Evolutionary conservation across 2,329 filamentous ascomycete species (phyloP).

Genomic region (Fusarium secorum): DNA sequence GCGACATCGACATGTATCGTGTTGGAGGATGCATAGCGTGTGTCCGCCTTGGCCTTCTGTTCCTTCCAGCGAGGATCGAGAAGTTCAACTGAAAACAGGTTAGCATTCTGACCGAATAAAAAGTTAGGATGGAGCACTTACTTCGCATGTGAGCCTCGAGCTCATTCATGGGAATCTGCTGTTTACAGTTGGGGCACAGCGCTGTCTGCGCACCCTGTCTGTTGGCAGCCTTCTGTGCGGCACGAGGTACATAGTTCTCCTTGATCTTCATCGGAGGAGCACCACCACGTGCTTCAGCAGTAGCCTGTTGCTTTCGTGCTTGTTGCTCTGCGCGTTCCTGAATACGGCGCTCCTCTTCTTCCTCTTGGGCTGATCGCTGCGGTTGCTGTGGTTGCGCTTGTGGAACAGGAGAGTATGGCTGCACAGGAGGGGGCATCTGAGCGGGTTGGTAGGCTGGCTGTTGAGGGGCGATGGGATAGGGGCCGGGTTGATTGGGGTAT

Average conservation of each 20-base stretch:
- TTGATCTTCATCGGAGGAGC: constrained; percentile 85
- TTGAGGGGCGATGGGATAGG: constrained; percentile 54
- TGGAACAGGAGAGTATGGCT: constrained; percentile 36
- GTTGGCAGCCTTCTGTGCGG: constrained; percentile 74
- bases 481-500: constrained; percentile 48
- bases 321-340: constrained; percentile 68
- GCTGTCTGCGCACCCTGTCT: constrained; percentile 71
- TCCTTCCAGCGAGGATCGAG: constrained; percentile 96
- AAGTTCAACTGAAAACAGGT: constrained; percentile 74
- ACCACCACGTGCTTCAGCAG: constrained; percentile 76
- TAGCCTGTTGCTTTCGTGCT: constrained; percentile 74
- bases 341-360: constrained; percentile 70
- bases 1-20: constrained; percentile 86
- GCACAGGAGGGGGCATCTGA: constrained; percentile 52
- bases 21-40: constrained; percentile 85
- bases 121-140: constrained; percentile 49
- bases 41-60: constrained; percentile 87
- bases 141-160: constrained; percentile 92
- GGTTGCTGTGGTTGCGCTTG: constrained; percentile 34
- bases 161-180: constrained; percentile 86
- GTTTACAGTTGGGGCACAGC: constrained; percentile 91
- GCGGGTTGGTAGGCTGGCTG: constrained; percentile 46
- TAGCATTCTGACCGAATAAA: constrained; percentile 39
- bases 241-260: constrained; percentile 89
- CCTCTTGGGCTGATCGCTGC: constrained; percentile 57